Evolutionary conservation across 2,329 filamentous ascomycete species (phyloP).

Genomic region (Verticillium nonalfalfae): DNA sequence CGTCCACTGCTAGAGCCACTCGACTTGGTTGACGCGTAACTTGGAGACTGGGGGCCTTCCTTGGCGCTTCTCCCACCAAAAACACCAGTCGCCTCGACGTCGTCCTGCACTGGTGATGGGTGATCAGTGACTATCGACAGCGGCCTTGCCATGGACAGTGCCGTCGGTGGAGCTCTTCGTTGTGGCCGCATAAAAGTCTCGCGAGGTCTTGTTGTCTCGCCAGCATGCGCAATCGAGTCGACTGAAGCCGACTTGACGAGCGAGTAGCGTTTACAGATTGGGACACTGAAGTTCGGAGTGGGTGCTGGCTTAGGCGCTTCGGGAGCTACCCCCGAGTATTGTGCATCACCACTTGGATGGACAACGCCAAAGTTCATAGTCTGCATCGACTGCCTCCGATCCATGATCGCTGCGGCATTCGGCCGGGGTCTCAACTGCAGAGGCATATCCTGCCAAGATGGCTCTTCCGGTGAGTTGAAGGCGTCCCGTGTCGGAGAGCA

Average conservation of each 20-base stretch:
- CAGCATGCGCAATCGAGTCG: slow-evolving; percentile 10
- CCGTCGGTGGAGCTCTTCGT: slow-evolving; percentile 36
- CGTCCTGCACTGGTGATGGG: slow-evolving; percentile 20
- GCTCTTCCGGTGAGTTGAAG: slow-evolving; percentile 26
- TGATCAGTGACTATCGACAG: slow-evolving; percentile 50
- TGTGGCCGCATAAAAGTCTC: slow-evolving; percentile 17
- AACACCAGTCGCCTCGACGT: background rate
- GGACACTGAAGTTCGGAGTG: slow-evolving; percentile 48
- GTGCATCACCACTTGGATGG: slow-evolving; percentile 7
- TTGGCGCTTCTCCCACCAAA: slow-evolving; percentile 14
- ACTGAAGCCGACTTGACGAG: slow-evolving; percentile 22
- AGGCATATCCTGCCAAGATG: background rate
- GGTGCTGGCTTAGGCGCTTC: slow-evolving; percentile 14
- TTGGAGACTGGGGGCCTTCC: slow-evolving; percentile 5
- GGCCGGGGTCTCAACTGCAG: slow-evolving; percentile 35
- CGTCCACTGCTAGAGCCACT: background rate
- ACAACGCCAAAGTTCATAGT: slow-evolving; percentile 35
- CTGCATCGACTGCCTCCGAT: slow-evolving; percentile 46
- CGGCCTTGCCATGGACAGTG: slow-evolving; percentile 40
- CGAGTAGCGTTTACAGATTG: slow-evolving; percentile 40
- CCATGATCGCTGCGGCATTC: slow-evolving; percentile 44
- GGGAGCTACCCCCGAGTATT: background rate
- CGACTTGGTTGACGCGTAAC: background rate
- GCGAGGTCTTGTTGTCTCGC: slow-evolving; percentile 12
- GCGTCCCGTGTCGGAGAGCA: slow-evolving; percentile 49